Base-by-base conservation (phyloP, 73 alveolate genomes). In the Paramecium pentaurelia region DNA sequence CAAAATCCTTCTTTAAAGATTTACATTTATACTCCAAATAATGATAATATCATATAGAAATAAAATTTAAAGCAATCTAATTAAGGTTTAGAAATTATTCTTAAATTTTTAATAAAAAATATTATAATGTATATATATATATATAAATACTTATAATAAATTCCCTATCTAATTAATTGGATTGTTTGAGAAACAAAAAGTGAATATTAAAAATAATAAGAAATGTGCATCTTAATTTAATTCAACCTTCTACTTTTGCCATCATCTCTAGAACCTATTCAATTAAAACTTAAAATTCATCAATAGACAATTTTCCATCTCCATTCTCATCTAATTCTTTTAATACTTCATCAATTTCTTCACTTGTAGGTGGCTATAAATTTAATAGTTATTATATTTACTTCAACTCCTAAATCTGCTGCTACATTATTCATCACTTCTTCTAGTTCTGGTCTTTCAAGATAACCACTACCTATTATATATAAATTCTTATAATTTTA, bases 251-350 rank as follows among this genome's bases (percentile, higher is more conserved):
- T 6, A 77, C 88, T 64, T 90, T 90, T 18, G 95, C 95, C 95
- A 95, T 92, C 92, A 93, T 94, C 70, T 70, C 85, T 49, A 95
- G 93, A 32, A 95, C 98, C 47, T 93, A 37, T 75, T 75, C 94
- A 54, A 95, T 95, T 20, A 95, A 92, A 51, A 83, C 93, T 22
- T 91, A 92, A 68, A 95, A 95, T 80, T 95, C 96, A 22, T 93
- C 96, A 60, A 92, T 86, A 14, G 95, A 87, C 16, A 95, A 95
- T 75, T 88, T 95, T 83, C 93, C 95, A 88, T 95, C 98, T 44
- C 85, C 89, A 92, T 95, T 92, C 77, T 95, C 96, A 93, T 95
- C 98, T n/a, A 95, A 86, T 80, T 95, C 97, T 83, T 94, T 95
- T 14, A 95, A 92, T 16, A 95, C 97, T 42, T 94, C 98, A 45